Evolutionary conservation across 495 filamentous ascomycete genomes (phyloP).

Genomic region (Thermothielavioides terrestris): DNA sequence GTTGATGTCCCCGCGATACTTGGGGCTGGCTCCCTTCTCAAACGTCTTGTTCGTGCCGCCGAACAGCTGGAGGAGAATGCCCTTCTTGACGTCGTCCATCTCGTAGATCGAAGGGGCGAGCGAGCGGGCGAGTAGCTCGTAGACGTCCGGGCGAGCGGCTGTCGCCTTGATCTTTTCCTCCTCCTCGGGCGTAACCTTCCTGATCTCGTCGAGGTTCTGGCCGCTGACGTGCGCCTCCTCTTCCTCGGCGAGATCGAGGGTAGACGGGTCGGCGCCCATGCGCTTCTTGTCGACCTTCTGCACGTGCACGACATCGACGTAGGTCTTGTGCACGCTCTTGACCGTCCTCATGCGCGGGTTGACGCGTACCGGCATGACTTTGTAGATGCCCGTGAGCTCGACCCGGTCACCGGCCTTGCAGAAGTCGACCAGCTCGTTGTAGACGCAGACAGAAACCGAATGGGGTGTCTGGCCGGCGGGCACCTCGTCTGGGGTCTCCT

Average conservation of each 20-base stretch:
- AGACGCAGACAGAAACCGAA: conserved; percentile 91
- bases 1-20: conserved; percentile 96
- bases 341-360: conserved; percentile 87
- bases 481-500: conserved; percentile 91
- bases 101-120: conserved; percentile 94
- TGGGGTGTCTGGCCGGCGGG: conserved; percentile 97
- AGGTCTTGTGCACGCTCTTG: conserved; percentile 95
- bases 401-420: conserved; percentile 97
- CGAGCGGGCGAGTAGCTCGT: conserved; percentile 86
- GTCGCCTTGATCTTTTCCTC: conserved; percentile 81
- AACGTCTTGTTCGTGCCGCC: conserved; percentile 99
- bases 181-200: conserved; percentile 83
- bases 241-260: conserved; percentile 48
- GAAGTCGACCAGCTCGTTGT: conserved; percentile 93
- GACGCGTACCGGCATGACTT: conserved; percentile 87
- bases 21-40: conserved; percentile 89
- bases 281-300: conserved; percentile 94
- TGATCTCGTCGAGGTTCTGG: conserved; percentile 67
- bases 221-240: conserved; percentile 77
- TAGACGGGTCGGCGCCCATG: conserved; percentile 84
- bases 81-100: conserved; percentile 98
- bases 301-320: conserved; percentile 88
- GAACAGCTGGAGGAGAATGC: conserved; percentile 90
- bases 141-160: conserved; percentile 75
- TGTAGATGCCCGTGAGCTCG: conserved; percentile 94